Conservation (phyloP, 768 basidiomycete genomes). For the Lepiota venenata region DNA sequence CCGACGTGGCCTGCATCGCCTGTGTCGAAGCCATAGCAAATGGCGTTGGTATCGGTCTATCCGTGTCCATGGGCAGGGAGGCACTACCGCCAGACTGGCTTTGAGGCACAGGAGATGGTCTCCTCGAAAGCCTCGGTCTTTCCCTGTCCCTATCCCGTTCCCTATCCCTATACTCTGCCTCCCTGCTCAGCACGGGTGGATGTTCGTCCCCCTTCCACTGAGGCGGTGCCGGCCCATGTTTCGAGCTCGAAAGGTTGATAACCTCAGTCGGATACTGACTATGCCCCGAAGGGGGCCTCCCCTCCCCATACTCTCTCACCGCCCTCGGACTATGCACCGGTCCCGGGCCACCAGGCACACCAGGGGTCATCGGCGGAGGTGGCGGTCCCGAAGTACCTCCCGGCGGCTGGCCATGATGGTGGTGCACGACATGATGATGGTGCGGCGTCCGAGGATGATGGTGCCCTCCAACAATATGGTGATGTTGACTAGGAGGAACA, state of each 20-base stretch:
- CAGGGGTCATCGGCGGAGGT: constrained; percentile 1
- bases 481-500: constrained; percentile 26
- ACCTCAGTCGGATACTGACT: constrained; percentile 46
- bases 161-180: constrained; percentile 18
- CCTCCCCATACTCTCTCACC: constrained; percentile 29
- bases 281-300: constrained; percentile 31
- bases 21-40: constrained; percentile 51
- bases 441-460: constrained; percentile 48
- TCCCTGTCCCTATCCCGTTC: constrained; percentile 17
- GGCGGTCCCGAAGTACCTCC: constrained; percentile 12
- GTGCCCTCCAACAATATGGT: constrained; percentile 28
- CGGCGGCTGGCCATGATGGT: constrained; percentile 28
- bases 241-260: constrained; percentile 41
- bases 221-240: constrained; percentile 26
- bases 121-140: constrained; percentile 11
- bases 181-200: constrained; percentile 18
- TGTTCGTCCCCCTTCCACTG: constrained; percentile 32
- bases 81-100: neutral
- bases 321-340: constrained; percentile 22
- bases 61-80: constrained; percentile 33
- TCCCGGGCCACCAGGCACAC: neutral
- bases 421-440: constrained; percentile 48
- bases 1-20: constrained; percentile 24
- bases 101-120: constrained; percentile 11
- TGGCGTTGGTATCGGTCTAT: constrained; percentile 50